Conservation (phyloP, 1,139 yeast species). For the Yamadazyma aaseri region DNA sequence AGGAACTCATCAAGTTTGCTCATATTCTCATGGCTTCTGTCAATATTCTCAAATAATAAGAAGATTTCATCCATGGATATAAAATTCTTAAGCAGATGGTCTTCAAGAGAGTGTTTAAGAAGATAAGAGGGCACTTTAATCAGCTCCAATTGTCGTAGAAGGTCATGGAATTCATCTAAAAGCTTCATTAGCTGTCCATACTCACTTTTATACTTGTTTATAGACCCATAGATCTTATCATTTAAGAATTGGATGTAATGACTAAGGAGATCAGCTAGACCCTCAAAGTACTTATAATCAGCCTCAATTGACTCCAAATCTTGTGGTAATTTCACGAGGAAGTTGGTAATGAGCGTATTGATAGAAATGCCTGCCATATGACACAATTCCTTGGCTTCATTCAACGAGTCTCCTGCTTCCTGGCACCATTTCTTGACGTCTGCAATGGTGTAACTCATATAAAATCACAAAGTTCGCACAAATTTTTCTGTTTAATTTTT, state of each 20-base stretch:
- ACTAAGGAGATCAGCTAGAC: constrained; percentile 16
- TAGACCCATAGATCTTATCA: constrained; percentile 13
- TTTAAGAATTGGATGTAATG: constrained; percentile 11
- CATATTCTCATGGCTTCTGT: constrained; percentile 28
- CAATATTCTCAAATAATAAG: constrained; percentile 25
- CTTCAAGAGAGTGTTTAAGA: constrained; percentile 1
- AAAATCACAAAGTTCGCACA: too few relatives aligned
- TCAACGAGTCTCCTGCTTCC: constrained; percentile 20
- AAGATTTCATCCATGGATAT: constrained; percentile 36
- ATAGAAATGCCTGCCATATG: constrained; percentile 31
- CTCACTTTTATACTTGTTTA: constrained; percentile 14
- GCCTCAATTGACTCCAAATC: constrained; percentile 22
- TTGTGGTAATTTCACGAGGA: constrained; percentile 21
- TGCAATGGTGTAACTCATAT: background rate
- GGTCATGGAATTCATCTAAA: constrained; percentile 24
- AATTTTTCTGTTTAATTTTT: background rate
- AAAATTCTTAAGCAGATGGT: constrained; percentile 24
- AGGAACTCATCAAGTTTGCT: constrained; percentile 22
- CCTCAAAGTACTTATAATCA: constrained; percentile 19
- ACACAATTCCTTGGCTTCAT: constrained; percentile 32
- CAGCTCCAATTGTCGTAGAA: constrained; percentile 23
- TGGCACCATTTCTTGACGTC: constrained; percentile 5
- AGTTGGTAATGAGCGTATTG: constrained; percentile 4
- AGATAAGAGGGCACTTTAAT: constrained; percentile 32
- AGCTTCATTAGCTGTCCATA: constrained; percentile 20